Evolutionary conservation across 2,329 filamentous ascomycete species (phyloP), one percentile per base, ranked within the genome.

Genomic region (Metarhizium humberi): DNA sequence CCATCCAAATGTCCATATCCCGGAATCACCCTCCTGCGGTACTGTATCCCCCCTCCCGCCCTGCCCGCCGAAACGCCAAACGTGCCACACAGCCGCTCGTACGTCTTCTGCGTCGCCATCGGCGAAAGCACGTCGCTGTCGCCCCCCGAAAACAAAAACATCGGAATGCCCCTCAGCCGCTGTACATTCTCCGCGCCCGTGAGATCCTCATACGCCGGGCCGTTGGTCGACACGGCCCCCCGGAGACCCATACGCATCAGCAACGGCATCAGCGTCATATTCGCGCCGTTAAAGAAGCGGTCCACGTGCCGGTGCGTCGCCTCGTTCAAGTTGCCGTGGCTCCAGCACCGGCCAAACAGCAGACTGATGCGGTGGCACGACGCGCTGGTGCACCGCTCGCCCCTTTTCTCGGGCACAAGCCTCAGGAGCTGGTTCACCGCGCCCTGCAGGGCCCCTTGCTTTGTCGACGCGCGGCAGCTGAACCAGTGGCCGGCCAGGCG

Each of bases 261-360:
- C 56, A 83, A 70, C 40, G 75, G 65, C 51, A 85, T 72, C 57
- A 79, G 69, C 1, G 73, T 75, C 79, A 85, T 85, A 65, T 79
- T 81, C 53, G 82, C 77, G 54, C 84, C 84, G 60, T 79, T 79
- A 55, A 87, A 80, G 68, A 85, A 82, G 36, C 77, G 75, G 64
- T 82, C 76, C 50, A 85, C 77, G 62, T 84, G 78, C 0, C 76
- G 70, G 67, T 87, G 84, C 2, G 84, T 87, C 3, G 78, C 81
- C 68, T 81, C 80, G 69, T 86, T 86, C 34, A 87, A 75, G 65
- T 87, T 86, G 3, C 61, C 65, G 66, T 87, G 84, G 62, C 78
- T 82, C 83, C 83, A 88, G 67, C 58, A 69, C 58, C 80, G 77
- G 40, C 83, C 84, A 60, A 85, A 87, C 14, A 81, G 75, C 29